phyloP scores from a whole-genome alignment of 1,139 yeast genomes.

The Geotrichum reessii region DNA sequence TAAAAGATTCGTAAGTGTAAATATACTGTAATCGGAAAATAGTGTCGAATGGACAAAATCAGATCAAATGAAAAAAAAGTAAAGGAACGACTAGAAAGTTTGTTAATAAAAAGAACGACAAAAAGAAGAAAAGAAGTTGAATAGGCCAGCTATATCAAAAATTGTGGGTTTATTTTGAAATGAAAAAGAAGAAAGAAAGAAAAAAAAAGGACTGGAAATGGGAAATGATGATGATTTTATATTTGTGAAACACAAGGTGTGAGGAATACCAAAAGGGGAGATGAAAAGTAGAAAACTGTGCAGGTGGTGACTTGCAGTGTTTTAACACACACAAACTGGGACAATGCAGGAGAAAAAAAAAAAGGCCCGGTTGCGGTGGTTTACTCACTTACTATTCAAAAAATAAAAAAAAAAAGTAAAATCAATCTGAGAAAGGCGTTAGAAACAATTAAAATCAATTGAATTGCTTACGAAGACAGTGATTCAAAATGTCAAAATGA shows the following conservation, averaged over 20 bases:
- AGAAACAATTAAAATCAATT: no score
- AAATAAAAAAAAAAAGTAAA: no score
- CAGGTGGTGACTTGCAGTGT: neutral
- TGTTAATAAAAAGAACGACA: neutral
- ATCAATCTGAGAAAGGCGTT: no score
- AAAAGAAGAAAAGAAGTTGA: neutral
- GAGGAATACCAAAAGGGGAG: neutral
- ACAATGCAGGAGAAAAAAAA: neutral
- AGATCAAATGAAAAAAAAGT: neutral
- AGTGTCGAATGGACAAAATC: neutral
- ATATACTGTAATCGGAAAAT: neutral
- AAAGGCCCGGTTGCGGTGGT: neutral
- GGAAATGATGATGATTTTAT: neutral
- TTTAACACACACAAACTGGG: neutral
- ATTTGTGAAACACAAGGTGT: neutral
- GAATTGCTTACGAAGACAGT: no score
- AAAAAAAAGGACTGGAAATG: neutral
- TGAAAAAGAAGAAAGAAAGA: neutral
- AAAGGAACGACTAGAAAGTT: slow-evolving; percentile 13
- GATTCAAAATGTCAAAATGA: neutral
- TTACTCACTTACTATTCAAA: neutral
- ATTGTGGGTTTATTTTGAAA: neutral
- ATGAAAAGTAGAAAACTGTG: neutral
- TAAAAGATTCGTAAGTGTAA: neutral
- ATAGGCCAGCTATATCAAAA: slow-evolving; percentile 17